Base-by-base conservation (phyloP, 176 grass and related monocot species). In the Musa schizocarpa region DNA sequence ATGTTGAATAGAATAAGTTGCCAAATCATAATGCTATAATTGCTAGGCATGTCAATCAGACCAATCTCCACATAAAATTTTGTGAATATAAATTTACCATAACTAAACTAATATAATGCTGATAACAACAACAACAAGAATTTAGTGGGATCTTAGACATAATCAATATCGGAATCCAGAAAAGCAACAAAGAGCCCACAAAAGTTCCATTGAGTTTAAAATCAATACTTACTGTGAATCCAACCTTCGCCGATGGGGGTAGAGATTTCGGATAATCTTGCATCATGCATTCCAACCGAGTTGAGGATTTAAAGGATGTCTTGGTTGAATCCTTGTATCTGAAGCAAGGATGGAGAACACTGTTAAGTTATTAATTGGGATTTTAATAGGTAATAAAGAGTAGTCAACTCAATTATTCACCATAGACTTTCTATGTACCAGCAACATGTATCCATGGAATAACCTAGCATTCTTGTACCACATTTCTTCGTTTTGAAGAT, bases 251-350 rank as follows among this genome's bases (percentile, higher is more conserved):
- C 25, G 76, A 84, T 29, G 94, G 78, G 62, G 84, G 77, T n/a
- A 98, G 50, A 64, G 88, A 89, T 80, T 98, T 98, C 69, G 94
- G 94, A 85, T 93, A 98, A 77, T 98, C 94, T 84, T 98, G 94
- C 90, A 98, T 98, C 94, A 98, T 98, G 80, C 94, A 98, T 64
- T 98, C 94, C 72, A 98, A 73, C 23, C 94, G 90, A 80, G 94
- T 98, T 26, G 94, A 89, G 0, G 94, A 93, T 79, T 91, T 98
- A 85, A 98, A 98, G 80, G 88, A 72, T 56, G 80, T 86, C 82
- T 98, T 98, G 75, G 81, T 93, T 51, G 88, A 89, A 87, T 98
- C 88, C 50, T 69, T 87, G 75, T 98, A 93, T 86, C 94, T 97
- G 66, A 79, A 8, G 77, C 74, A 58, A 86, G 49, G 22, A 69